Evolutionary conservation across 78 protist species (phyloP), one percentile per base, ranked within the genome.

Genomic region (Emiliania huxleyi): DNA sequence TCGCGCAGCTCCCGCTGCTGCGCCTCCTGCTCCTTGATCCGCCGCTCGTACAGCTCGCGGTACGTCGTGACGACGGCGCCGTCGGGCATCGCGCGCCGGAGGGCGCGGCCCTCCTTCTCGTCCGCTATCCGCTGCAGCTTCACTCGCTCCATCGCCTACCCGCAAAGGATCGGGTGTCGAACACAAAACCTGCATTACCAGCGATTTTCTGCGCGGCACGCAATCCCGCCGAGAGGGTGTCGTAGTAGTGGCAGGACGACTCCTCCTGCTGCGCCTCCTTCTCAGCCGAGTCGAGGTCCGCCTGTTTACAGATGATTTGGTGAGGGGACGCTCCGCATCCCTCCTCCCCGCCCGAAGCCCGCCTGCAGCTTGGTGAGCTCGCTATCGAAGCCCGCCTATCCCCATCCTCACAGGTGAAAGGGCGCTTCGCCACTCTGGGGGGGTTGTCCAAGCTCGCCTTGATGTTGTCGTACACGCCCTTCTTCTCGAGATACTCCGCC

Each of bases 401-500:
- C n/a, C n/a, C n/a, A n/a, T n/a, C n/a, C n/a, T n/a, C n/a, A n/a
- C n/a, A n/a, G n/a, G n/a, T n/a, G n/a, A n/a, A n/a, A n/a, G n/a
- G n/a, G n/a, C n/a, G n/a, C n/a, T n/a, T n/a, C n/a, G n/a, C n/a
- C n/a, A n/a, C n/a, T n/a, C n/a, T n/a, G n/a, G n/a, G n/a, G n/a
- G n/a, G n/a, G n/a, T n/a, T n/a, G 43, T 35, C 44, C 19, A 43
- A 35, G 22, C 56, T 55, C 23, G 40, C 90, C 69, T 44, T n/a
- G 45, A 29, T 48, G 43, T 44, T 48, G 45, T 48, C 45, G 44
- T 48, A 46, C 29, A 15, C 18, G 45, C 11, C 2, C 56, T 91
- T 91, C 94, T 91, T 91, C 29, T 91, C 94, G 71, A 48, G n/a
- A 83, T 91, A 83, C 69, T 83, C 94, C 69, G 62, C n/a, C n/a